Evolutionary conservation across 129 eudicot species (phyloP).

Genomic region (Sambucus nigra): DNA sequence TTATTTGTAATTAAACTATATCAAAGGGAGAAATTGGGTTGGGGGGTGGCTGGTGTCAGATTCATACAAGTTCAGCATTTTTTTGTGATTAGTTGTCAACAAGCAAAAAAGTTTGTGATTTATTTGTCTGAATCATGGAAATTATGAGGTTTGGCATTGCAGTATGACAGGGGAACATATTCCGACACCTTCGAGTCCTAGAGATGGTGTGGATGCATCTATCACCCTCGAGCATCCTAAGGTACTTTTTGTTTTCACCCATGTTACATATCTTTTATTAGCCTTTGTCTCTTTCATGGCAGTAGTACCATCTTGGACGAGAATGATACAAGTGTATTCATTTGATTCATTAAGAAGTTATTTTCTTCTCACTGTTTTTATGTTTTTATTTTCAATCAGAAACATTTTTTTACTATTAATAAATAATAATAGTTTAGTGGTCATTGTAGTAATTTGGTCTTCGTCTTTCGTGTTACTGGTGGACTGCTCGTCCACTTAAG

Average conservation of each 20-base stretch:
- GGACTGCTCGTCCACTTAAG: no score
- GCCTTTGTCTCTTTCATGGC: neutral
- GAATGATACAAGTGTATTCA: neutral
- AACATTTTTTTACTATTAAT: no score
- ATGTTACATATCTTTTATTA: neutral
- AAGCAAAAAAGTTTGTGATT: neutral
- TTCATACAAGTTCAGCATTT: neutral
- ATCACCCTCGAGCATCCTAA: slow-evolving; percentile 49
- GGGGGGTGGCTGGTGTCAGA: no score
- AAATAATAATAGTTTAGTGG: no score
- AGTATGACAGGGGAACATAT: slow-evolving; percentile 93
- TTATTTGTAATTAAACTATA: neutral
- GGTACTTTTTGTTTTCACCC: slow-evolving; percentile 33
- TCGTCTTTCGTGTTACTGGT: no score
- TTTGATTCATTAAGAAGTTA: neutral
- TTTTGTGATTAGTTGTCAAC: neutral
- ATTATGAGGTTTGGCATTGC: slow-evolving; percentile 20
- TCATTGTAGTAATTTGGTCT: no score
- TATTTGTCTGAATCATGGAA: slow-evolving; percentile 3
- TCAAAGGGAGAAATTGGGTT: neutral
- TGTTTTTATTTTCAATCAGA: no score
- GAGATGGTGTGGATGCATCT: slow-evolving; percentile 84
- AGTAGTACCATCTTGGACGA: neutral
- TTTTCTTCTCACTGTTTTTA: neutral
- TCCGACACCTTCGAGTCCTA: slow-evolving; percentile 78